Evolutionary conservation across 2,329 filamentous ascomycete species (phyloP), one percentile per base, ranked within the genome.

Genomic region (Fusarium tricinctum): DNA sequence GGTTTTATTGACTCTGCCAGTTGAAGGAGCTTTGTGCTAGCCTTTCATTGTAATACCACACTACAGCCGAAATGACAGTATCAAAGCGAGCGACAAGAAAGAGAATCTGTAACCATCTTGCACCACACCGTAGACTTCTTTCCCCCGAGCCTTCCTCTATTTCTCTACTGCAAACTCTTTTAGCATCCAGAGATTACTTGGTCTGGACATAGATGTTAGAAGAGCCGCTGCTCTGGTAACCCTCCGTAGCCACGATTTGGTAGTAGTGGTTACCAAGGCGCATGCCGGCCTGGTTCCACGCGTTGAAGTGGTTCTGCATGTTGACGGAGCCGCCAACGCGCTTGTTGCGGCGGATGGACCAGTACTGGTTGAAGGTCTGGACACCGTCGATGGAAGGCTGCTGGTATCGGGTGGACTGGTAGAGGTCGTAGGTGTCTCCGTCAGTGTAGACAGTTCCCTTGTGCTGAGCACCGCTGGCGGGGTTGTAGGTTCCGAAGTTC

Each of bases 281-380:
- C 58, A 62, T 62, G 2, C 58, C 58, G 15, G 58, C 58, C n/a
- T 20, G 14, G 5, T 7, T 1, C 58, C 58, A 62, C 10, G 58
- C 58, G 28, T 62, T 61, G 56, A 62, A 62, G 33, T 61, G 58
- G 6, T 23, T 19, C 26, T 62, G 58, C 58, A 62, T 62, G 40
- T 62, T 62, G 17, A 62, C n/a, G 2, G 58, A 45, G 17, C 58
- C 58, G 14, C 46, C 35, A 14, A n/a, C 17, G 2, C 58, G 58
- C 56, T 62, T 62, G 33, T 42, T 62, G 22, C 58, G 58, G 28
- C 58, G 58, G 46, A 62, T 39, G 15, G 58, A 52, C 58, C 58
- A 62, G 56, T 62, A 62, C 46, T 62, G 58, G 46, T 62, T 61
- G 46, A 62, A 62, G 9, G 58, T 62, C 17, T 62, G 58, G 0